phyloP scores from a whole-genome alignment of 1,284 basidiomycete genomes.

The Blastosporella zonata region DNA sequence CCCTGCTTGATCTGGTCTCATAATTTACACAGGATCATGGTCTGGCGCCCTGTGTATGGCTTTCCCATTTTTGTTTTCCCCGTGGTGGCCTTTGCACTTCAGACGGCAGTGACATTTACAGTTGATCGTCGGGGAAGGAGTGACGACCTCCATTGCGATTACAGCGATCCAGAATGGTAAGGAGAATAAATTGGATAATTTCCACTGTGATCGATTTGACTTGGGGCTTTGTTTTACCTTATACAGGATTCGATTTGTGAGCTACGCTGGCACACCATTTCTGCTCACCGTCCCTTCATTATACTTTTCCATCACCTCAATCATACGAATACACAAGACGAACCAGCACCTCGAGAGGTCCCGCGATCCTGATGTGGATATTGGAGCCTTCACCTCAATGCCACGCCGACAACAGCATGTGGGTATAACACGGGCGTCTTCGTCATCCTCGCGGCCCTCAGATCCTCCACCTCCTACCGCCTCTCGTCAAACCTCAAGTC shows the following conservation, averaged over 20 bases:
- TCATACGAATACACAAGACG: slow-evolving; percentile 34
- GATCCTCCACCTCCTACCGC: slow-evolving; percentile 3
- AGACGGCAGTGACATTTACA: slow-evolving; percentile 42
- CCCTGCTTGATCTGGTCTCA: not conserved
- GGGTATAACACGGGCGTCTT: slow-evolving; percentile 24
- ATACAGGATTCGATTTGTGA: slow-evolving; percentile 55
- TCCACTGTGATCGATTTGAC: not conserved
- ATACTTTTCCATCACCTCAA: slow-evolving; percentile 43
- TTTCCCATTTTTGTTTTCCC: slow-evolving; percentile 47
- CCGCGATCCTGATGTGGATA: slow-evolving; percentile 25
- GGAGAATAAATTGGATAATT: too few species aligned
- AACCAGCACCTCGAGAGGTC: slow-evolving; percentile 37
- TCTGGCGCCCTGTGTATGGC: slow-evolving; percentile 42
- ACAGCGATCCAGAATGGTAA: slow-evolving; percentile 52
- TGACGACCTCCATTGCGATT: slow-evolving; percentile 56
- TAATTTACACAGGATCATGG: slow-evolving; percentile 31
- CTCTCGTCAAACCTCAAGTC: slow-evolving; percentile 19
- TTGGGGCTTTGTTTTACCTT: not conserved
- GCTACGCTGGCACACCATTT: slow-evolving; percentile 57
- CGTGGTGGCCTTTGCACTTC: slow-evolving; percentile 38
- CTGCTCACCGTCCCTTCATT: slow-evolving; percentile 51
- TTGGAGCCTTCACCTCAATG: slow-evolving; percentile 24
- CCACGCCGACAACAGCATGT: slow-evolving; percentile 20
- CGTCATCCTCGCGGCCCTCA: slow-evolving; percentile 14
- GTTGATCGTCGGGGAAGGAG: slow-evolving; percentile 41